phyloP scores from a whole-genome alignment of 257 asterid species.

The Primulina huaijiensis region DNA sequence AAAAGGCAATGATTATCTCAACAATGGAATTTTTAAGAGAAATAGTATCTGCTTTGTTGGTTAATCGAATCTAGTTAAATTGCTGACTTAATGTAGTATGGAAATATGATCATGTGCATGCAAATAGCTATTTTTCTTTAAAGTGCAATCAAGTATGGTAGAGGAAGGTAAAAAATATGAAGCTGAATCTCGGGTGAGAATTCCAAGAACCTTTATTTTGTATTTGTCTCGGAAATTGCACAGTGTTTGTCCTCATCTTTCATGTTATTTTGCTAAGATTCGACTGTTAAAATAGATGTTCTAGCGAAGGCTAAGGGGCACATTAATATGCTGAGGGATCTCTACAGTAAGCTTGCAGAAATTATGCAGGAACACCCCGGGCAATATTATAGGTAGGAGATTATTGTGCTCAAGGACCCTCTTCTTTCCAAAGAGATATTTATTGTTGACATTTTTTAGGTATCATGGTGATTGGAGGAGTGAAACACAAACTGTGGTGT shows the following conservation, averaged over 20 bases:
- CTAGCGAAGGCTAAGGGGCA: constrained; percentile 70
- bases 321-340: constrained; percentile 51
- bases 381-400: constrained; percentile 70
- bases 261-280: constrained; percentile 11
- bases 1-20: neutral
- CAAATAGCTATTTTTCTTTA: neutral
- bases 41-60: neutral
- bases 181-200: neutral
- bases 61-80: neutral
- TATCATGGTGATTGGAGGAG: constrained; percentile 90
- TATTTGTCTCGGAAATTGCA: neutral
- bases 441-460: constrained; percentile 34
- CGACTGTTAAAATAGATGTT: constrained; percentile 50
- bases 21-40: neutral
- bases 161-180: neutral
- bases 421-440: constrained; percentile 7
- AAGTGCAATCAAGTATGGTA: neutral
- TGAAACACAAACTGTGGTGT: constrained; percentile 80
- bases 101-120: neutral
- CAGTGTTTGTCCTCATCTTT: neutral
- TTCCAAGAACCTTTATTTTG: neutral
- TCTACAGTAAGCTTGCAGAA: constrained; percentile 61
- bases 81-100: neutral
- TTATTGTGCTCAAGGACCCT: constrained; percentile 1
- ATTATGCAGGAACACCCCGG: constrained; percentile 70